These are phyloP conservation scores for Reticulascus tulasneorum DNA, from an alignment of 2,329 filamentous ascomycete species.

Conservation along the genomic window DNA sequence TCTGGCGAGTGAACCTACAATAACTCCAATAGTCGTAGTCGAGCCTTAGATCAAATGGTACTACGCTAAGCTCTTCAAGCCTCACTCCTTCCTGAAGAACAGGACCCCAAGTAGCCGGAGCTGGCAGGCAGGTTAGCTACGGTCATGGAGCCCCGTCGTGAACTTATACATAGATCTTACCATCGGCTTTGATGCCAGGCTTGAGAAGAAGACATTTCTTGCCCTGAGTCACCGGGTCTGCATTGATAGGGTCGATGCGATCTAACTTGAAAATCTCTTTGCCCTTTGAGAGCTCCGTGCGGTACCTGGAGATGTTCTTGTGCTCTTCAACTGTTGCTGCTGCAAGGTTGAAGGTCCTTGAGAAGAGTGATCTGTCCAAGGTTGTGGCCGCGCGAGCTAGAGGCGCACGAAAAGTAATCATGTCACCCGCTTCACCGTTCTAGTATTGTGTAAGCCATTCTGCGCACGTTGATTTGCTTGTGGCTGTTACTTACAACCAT, in stretches of 20 bases:
- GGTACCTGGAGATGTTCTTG: slow-evolving; percentile 69
- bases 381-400: slow-evolving; percentile 73
- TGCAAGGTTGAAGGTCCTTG: slow-evolving; percentile 68
- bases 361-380: slow-evolving; percentile 81
- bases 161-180: slow-evolving; percentile 27
- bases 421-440: slow-evolving; percentile 27
- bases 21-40: slow-evolving; percentile 87
- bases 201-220: slow-evolving; percentile 59
- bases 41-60: slow-evolving; percentile 72
- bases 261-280: slow-evolving; percentile 63
- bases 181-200: slow-evolving; percentile 50
- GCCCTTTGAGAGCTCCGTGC: slow-evolving; percentile 61
- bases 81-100: slow-evolving; percentile 65
- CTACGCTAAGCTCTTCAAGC: slow-evolving; percentile 62
- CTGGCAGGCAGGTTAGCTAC: slow-evolving; percentile 30
- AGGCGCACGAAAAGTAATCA: slow-evolving; percentile 70
- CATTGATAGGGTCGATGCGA: slow-evolving; percentile 58
- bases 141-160: not conserved
- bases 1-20: slow-evolving; percentile 42
- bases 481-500: no score
- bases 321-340: slow-evolving; percentile 75
- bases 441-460: not conserved
- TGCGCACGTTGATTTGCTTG: no score
- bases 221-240: slow-evolving; percentile 59
- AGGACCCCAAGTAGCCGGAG: slow-evolving; percentile 71